These are phyloP conservation scores for Meredithiella fracta DNA, from an alignment of 2,329 filamentous ascomycete genomes.

Conservation along the genomic window DNA sequence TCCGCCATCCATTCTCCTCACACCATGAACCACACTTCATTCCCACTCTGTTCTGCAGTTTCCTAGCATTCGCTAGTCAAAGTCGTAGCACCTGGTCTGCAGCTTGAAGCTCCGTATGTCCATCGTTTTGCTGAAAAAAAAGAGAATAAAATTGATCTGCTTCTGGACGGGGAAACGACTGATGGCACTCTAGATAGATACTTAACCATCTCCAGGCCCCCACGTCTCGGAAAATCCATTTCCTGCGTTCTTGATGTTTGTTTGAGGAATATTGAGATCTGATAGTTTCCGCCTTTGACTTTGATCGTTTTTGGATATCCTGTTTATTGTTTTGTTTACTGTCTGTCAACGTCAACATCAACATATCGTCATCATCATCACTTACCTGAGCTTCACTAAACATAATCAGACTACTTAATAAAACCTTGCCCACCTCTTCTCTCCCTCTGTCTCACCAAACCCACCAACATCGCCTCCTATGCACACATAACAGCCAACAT, in stretches of 20 bases:
- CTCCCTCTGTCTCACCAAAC: not conserved
- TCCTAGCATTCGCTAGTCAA: too few relatives aligned
- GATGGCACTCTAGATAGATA: not conserved
- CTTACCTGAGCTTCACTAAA: not conserved
- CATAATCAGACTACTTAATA: not conserved
- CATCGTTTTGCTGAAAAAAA: not conserved
- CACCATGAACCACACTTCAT: too few relatives aligned
- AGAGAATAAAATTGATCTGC: not conserved
- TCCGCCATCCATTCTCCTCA: too few relatives aligned
- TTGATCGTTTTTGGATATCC: not conserved
- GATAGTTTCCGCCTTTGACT: not conserved
- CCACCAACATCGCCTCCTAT: slow-evolving; percentile 5
- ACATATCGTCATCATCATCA: not conserved
- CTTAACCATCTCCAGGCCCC: not conserved
- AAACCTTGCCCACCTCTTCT: too few relatives aligned
- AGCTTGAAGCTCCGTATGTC: too few relatives aligned
- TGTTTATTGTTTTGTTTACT: not conserved
- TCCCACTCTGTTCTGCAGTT: too few relatives aligned
- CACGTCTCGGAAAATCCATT: not conserved
- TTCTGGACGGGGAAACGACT: too few relatives aligned
- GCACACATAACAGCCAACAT: slow-evolving; percentile 3
- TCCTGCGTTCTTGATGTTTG: too few relatives aligned
- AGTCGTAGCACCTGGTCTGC: too few relatives aligned
- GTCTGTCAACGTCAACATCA: not conserved
- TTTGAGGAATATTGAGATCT: not conserved